Evolutionary conservation across 768 basidiomycete genomes (phyloP).

Genomic region (Boletus patriciae): DNA sequence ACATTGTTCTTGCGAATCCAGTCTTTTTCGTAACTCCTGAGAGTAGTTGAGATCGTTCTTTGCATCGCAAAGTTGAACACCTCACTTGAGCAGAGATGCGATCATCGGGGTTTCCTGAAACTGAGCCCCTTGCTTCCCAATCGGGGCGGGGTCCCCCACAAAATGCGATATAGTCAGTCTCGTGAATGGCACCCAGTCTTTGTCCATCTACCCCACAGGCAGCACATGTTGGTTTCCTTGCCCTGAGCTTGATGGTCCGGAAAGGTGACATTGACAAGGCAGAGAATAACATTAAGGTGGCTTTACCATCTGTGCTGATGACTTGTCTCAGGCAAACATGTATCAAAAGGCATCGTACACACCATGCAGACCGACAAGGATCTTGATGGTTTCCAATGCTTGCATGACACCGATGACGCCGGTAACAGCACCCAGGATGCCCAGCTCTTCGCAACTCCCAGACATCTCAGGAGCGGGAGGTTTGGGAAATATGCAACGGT

Average conservation of each 20-base stretch:
- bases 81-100: slow-evolving; percentile 49
- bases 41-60: background rate
- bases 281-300: slow-evolving; percentile 72
- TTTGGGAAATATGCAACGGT: slow-evolving; percentile 88
- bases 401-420: slow-evolving; percentile 89
- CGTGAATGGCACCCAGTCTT: slow-evolving; percentile 46
- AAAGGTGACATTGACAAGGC: slow-evolving; percentile 71
- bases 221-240: slow-evolving; percentile 65
- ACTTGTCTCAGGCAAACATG: slow-evolving; percentile 2
- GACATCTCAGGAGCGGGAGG: slow-evolving; percentile 63
- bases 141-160: slow-evolving; percentile 75
- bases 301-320: slow-evolving; percentile 48
- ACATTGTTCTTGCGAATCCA: slow-evolving; percentile 32
- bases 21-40: slow-evolving; percentile 50
- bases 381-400: slow-evolving; percentile 84
- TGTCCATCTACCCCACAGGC: slow-evolving; percentile 65
- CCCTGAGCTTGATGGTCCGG: slow-evolving; percentile 78
- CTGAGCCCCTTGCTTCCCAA: slow-evolving; percentile 59
- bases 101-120: slow-evolving; percentile 38
- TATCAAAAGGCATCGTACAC: slow-evolving; percentile 10
- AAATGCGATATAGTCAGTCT: slow-evolving; percentile 80
- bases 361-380: slow-evolving; percentile 70
- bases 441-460: slow-evolving; percentile 85
- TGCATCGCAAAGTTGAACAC: background rate
- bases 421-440: slow-evolving; percentile 85